Evolutionary conservation across 331 rosid genomes (phyloP).

Genomic region (Pyracantha coccinea): DNA sequence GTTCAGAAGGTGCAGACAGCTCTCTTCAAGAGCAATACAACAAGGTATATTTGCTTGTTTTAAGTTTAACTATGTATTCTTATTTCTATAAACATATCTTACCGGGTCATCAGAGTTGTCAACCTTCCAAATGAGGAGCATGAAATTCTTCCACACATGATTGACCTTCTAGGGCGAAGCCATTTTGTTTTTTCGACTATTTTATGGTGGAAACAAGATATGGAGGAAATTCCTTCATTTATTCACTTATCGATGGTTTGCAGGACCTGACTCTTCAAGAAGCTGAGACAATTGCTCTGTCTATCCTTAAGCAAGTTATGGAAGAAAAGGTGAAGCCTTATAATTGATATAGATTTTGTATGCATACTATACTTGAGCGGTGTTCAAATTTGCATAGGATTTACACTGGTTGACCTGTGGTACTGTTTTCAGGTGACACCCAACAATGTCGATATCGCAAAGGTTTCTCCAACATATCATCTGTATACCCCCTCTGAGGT

Average conservation of each 20-base stretch:
- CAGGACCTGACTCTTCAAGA: slow-evolving; percentile 92
- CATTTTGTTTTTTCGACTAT: neutral
- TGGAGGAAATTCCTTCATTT: neutral
- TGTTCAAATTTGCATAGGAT: neutral
- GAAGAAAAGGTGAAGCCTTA: slow-evolving; percentile 81
- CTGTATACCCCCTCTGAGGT: slow-evolving; percentile 86
- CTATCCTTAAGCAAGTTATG: slow-evolving; percentile 98
- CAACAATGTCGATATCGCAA: slow-evolving; percentile 87
- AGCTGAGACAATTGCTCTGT: slow-evolving; percentile 94
- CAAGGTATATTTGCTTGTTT: slow-evolving; percentile 46
- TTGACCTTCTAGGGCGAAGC: neutral
- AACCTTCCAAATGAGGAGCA: neutral
- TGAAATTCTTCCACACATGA: neutral
- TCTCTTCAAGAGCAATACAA: slow-evolving; percentile 92
- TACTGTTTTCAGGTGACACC: slow-evolving; percentile 68
- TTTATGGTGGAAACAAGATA: neutral
- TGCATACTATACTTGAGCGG: neutral
- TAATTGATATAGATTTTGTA: slow-evolving; percentile 1
- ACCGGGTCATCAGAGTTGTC: neutral
- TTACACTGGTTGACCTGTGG: neutral
- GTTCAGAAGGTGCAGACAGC: slow-evolving; percentile 94
- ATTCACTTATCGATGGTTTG: neutral
- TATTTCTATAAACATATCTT: neutral
- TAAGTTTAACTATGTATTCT: neutral
- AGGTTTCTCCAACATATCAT: slow-evolving; percentile 83